Evolutionary conservation across 2,329 filamentous ascomycete genomes (phyloP).

Genomic region (Tolypocladium nubicola): DNA sequence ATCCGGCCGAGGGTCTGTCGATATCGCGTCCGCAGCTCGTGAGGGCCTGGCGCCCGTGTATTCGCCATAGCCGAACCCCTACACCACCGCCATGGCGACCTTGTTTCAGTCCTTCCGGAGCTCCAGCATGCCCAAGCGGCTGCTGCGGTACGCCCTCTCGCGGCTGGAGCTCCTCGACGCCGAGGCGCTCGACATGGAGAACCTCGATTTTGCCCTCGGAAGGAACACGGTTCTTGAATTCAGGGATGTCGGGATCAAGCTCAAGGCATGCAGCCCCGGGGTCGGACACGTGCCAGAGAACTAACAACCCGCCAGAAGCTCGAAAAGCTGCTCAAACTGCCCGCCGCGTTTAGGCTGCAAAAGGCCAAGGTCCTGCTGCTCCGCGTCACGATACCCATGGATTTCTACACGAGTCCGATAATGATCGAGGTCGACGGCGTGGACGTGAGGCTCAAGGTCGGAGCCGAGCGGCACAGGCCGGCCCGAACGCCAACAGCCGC

Average conservation of each 20-base stretch:
- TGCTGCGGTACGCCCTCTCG: slow-evolving; percentile 77
- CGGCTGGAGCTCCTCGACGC: slow-evolving; percentile 81
- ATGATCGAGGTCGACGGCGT: slow-evolving; percentile 73
- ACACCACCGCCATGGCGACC: slow-evolving; percentile 51
- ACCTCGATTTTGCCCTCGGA: slow-evolving; percentile 74
- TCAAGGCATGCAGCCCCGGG: slow-evolving; percentile 45
- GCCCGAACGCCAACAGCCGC: slow-evolving; percentile 29
- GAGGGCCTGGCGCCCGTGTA: slow-evolving; percentile 1
- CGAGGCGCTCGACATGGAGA: slow-evolving; percentile 75
- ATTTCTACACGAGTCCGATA: slow-evolving; percentile 80
- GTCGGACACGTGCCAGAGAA: not conserved
- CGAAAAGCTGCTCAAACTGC: slow-evolving; percentile 62
- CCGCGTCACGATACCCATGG: slow-evolving; percentile 74
- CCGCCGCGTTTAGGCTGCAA: slow-evolving; percentile 57
- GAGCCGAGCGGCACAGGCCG: slow-evolving; percentile 18
- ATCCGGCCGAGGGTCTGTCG: slow-evolving; percentile 22
- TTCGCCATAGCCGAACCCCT: not conserved
- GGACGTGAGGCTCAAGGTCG: slow-evolving; percentile 54
- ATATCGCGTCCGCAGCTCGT: slow-evolving; percentile 15
- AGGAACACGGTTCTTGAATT: slow-evolving; percentile 77
- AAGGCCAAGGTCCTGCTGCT: slow-evolving; percentile 68
- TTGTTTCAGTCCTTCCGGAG: slow-evolving; percentile 55
- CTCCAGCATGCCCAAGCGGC: slow-evolving; percentile 76
- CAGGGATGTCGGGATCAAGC: slow-evolving; percentile 70
- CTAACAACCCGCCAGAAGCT: slow-evolving; percentile 52